Evolutionary conservation across 2,329 filamentous ascomycete species (phyloP), one percentile per base, ranked within the genome.

Genomic region (Mycosphaerelloides madeirae): DNA sequence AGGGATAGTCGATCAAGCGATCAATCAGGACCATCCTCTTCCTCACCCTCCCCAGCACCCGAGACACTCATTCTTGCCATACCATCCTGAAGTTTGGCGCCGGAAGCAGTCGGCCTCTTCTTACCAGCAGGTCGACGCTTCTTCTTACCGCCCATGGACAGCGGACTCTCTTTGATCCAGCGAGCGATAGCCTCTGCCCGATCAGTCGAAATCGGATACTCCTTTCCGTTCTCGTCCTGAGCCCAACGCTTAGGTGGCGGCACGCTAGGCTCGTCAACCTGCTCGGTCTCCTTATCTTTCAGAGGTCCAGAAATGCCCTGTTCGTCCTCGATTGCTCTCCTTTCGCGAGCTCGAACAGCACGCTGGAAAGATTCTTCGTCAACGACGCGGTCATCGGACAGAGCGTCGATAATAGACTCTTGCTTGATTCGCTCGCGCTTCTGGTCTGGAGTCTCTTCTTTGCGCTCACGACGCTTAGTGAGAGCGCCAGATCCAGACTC

Each of bases 181-280:
- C 78, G 68, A 1, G 81, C 77, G 46, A 91, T 79, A 14, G 78
- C 77, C 37, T 80, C 75, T 0, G 85, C 85, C 16, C 86, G 75
- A 51, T 85, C 82, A 1, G 84, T 86, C 14, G 77, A 73, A 51
- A 87, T 80, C 2, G 80, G 79, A 61, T 85, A 85, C 52, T 87
- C 83, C 56, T 79, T 80, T 1, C 76, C 78, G 48, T 83, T 79
- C 41, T 84, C 78, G 38, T 82, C 81, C 44, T 79, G 74, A 4
- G 78, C 75, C 80, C 80, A 84, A 7, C 79, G 68, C 56, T 80
- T 81, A 9, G 69, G 67, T 42, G 57, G 48, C n/a, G 58, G 58
- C 13, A 32, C 34, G 8, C 28, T 33, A 18, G 38, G 28, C 18
- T 43, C 33, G 25, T 49, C 43, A 16, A 40, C 29, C 9, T 19